phyloP scores from a whole-genome alignment of 2,329 filamentous ascomycete genomes.

The Ceratocystiopsis sp. region DNA sequence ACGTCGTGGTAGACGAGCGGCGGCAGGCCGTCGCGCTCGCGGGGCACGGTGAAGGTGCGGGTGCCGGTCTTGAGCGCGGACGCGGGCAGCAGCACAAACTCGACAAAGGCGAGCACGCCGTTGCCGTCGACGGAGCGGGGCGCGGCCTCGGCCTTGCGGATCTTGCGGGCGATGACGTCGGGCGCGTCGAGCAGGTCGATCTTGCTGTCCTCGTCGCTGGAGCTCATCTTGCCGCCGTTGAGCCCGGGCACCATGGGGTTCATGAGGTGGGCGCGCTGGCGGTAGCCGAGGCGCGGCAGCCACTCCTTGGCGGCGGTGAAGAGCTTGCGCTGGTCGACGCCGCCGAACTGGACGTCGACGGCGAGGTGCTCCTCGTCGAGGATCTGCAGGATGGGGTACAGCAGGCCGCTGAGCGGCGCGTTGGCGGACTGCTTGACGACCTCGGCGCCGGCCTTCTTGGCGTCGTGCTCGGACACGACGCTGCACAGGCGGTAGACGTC shows the following conservation, averaged over 20 bases:
- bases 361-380: conserved; percentile 81
- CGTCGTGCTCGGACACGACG: conserved; percentile 59
- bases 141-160: conserved; percentile 67
- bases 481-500: conserved; percentile 66
- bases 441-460: conserved; percentile 81
- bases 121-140: conserved; percentile 70
- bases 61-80: conserved; percentile 40
- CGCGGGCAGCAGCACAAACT: conserved; percentile 72
- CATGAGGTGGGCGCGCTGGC: conserved; percentile 42
- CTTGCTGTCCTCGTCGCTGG: conserved; percentile 64
- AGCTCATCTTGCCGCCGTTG: conserved; percentile 71
- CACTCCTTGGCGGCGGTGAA: conserved; percentile 75
- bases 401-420: conserved; percentile 52
- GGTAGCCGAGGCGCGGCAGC: conserved; percentile 73
- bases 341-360: conserved; percentile 79
- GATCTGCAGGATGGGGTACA: conserved; percentile 79
- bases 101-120: conserved; percentile 70
- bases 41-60: conserved; percentile 50
- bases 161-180: conserved; percentile 62
- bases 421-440: conserved; percentile 85
- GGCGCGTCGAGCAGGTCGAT: conserved; percentile 79
- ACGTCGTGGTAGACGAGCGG: conserved; percentile 68
- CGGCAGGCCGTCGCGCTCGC: conserved; percentile 46
- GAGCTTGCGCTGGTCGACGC: conserved; percentile 71
- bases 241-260: conserved; percentile 76